A percentile compares a stretch with the other conserved stretches of the same genome.
These are phyloP conservation scores for Cercospora janseana DNA, from an alignment of 2,329 filamentous ascomycete species.

Conservation along the genomic window DNA sequence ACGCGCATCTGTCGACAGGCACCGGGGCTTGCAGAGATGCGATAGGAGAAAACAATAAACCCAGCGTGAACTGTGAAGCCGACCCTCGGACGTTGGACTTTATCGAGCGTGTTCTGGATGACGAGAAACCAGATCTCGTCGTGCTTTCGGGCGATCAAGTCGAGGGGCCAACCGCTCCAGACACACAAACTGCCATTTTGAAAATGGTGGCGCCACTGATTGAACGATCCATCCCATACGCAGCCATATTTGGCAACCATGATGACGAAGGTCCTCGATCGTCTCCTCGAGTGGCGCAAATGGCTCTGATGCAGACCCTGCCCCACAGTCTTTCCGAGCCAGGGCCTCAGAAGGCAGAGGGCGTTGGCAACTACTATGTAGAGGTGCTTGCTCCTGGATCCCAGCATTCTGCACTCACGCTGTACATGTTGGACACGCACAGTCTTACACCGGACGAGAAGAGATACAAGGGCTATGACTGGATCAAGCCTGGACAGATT, in stretches of 20 bases:
- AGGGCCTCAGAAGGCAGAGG: constrained; percentile 79
- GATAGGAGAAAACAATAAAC: constrained; percentile 51
- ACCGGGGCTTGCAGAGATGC: constrained; percentile 81
- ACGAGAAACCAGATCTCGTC: constrained; percentile 90
- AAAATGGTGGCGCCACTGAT: constrained; percentile 85
- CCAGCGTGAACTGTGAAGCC: constrained; percentile 68
- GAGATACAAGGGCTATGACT: constrained; percentile 90
- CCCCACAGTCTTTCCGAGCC: constrained; percentile 86
- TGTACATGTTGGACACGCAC: constrained; percentile 95
- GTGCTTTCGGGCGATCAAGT: constrained; percentile 92
- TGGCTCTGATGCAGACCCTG: constrained; percentile 80
- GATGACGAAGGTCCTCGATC: constrained; percentile 71
- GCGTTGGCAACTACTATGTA: constrained; percentile 91
- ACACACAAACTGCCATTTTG: constrained; percentile 89
- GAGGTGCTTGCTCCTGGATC: constrained; percentile 83
- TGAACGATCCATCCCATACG: constrained; percentile 85
- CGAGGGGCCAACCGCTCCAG: constrained; percentile 87
- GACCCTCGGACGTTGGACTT: constrained; percentile 91
- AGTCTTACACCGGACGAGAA: constrained; percentile 86
- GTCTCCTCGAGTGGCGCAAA: constrained; percentile 72
- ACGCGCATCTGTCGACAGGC: constrained; percentile 89
- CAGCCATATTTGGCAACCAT: constrained; percentile 94
- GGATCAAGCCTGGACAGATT: constrained; percentile 92
- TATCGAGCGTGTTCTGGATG: constrained; percentile 75
- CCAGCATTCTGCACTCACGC: constrained; percentile 82